phyloP scores from a whole-genome alignment of 148 eudicot genomes.

The Camellia granthamiana region DNA sequence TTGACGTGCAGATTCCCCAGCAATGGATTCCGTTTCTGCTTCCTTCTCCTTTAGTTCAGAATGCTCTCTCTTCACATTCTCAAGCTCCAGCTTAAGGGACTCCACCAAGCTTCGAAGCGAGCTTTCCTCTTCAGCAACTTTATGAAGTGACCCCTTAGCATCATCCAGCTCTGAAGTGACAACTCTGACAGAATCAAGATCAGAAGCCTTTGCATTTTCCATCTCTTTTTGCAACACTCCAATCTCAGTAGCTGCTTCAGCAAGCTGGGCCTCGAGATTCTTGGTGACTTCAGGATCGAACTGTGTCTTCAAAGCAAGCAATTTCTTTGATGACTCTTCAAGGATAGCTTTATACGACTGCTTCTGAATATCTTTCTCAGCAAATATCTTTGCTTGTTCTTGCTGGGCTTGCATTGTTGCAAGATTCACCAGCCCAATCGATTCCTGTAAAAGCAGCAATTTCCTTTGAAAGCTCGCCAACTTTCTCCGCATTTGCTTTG shows the following conservation, averaged over 20 bases:
- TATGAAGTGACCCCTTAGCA: slow-evolving; percentile 75
- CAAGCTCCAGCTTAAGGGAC: slow-evolving; percentile 63
- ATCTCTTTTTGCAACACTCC: slow-evolving; percentile 54
- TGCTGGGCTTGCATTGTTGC: slow-evolving; percentile 47
- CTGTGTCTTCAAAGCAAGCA: slow-evolving; percentile 60
- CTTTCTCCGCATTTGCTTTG: slow-evolving; percentile 47
- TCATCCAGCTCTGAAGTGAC: slow-evolving; percentile 62
- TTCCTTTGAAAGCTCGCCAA: slow-evolving; percentile 56
- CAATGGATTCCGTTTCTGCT: slow-evolving; percentile 68
- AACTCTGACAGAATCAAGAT: slow-evolving; percentile 50
- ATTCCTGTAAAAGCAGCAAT: slow-evolving; percentile 49
- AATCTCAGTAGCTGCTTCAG: slow-evolving; percentile 49
- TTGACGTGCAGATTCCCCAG: slow-evolving; percentile 69
- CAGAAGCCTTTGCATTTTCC: slow-evolving; percentile 48
- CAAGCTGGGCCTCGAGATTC: slow-evolving; percentile 58
- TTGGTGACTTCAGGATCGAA: slow-evolving; percentile 51
- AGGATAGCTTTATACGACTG: slow-evolving; percentile 48
- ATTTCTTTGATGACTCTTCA: slow-evolving; percentile 63
- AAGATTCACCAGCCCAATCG: slow-evolving; percentile 61
- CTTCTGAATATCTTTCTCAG: slow-evolving; percentile 56
- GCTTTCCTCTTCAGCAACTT: slow-evolving; percentile 61
- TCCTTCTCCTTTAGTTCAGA: slow-evolving; percentile 68
- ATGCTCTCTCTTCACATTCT: slow-evolving; percentile 64
- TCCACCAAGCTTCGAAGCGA: slow-evolving; percentile 56
- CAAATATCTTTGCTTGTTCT: slow-evolving; percentile 44